Evolutionary conservation across 2,329 filamentous ascomycete genomes (phyloP), one percentile per base, ranked within the genome.

Genomic region (Talaromyces albobiverticillius): DNA sequence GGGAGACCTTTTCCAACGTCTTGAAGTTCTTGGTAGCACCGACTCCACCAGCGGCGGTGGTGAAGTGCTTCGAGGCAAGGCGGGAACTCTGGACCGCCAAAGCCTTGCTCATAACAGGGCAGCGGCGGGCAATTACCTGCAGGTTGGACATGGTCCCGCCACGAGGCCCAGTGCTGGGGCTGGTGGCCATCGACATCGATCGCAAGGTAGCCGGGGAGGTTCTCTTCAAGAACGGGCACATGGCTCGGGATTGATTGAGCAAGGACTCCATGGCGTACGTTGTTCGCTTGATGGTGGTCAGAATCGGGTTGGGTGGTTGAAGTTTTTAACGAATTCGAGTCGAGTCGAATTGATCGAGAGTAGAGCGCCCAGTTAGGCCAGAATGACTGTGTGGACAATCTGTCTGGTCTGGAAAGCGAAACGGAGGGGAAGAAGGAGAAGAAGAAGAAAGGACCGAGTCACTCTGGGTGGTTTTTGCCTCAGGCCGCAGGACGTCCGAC

Each of bases 21-120:
- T 79, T 55, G 76, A 74, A 57, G 53, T 63, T 57, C 29, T 62
- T 57, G 18, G 62, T 62, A 16, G 63, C 43, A 18, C 67, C 62
- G 38, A 64, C 63, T 16, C 46, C 42, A 46, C 67, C 64, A 34
- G 69, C 66, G 22, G 63, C 61, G 14, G 71, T 69, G 54, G 70
- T 69, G 55, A 74, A 74, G 8, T 68, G 65, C 64, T 72, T 74
- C 48, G 69, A 58, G 47, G 65, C 67, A 56, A 76, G 62, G 46
- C 74, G 71, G 43, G 74, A 69, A 58, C 73, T 76, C 80, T 96
- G 93, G 36, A 96, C 87, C 58, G 90, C 89, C 71, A 99, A 84
- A 40, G 94, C 94, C 82, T 96, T 95, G 73, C 92, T 93, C 94
- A 99, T 99, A 74, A 99, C 88, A 56, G 94, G 94, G 82, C 94